Evolutionary conservation across 164 flowering plant species (phyloP).

Genomic region (Paratinospora sagittata): DNA sequence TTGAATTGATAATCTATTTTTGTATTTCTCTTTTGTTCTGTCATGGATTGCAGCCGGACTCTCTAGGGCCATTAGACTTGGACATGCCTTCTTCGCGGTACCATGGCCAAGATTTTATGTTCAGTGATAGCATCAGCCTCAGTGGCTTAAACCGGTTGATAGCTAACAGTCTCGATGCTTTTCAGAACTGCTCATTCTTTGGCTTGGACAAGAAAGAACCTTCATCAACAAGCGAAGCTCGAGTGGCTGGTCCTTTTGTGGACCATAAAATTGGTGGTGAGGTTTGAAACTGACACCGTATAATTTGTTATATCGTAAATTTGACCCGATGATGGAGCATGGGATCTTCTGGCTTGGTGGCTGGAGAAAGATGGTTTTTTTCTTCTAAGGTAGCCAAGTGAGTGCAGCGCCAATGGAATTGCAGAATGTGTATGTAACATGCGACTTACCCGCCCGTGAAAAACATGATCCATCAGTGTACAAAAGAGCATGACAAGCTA

Average conservation of each 20-base stretch:
- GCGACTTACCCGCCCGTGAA: background rate
- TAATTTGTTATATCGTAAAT: background rate
- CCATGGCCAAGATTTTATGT: constrained; percentile 56
- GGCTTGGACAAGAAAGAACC: constrained; percentile 64
- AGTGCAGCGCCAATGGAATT: background rate
- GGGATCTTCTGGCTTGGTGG: background rate
- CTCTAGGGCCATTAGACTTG: constrained; percentile 87
- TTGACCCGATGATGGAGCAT: background rate
- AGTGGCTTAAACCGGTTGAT: constrained; percentile 73
- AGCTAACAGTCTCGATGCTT: constrained; percentile 89
- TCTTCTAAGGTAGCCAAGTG: background rate
- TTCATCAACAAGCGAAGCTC: constrained; percentile 36
- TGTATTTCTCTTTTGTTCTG: constrained; percentile 10
- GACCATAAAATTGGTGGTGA: constrained; percentile 40
- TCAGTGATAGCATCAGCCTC: constrained; percentile 59
- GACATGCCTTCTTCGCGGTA: constrained; percentile 64
- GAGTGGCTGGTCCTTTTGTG: constrained; percentile 31
- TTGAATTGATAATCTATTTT: constrained; percentile 13
- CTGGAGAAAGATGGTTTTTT: constrained; percentile 1
- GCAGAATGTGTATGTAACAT: background rate
- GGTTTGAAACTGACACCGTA: constrained; percentile 21
- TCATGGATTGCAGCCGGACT: constrained; percentile 65
- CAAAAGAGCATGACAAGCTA: constrained; percentile 7
- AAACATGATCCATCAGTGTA: constrained; percentile 11
- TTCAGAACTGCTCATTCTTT: constrained; percentile 76